Base-by-base conservation (phyloP, 306 rosid species). In the Vigna unguiculata region DNA sequence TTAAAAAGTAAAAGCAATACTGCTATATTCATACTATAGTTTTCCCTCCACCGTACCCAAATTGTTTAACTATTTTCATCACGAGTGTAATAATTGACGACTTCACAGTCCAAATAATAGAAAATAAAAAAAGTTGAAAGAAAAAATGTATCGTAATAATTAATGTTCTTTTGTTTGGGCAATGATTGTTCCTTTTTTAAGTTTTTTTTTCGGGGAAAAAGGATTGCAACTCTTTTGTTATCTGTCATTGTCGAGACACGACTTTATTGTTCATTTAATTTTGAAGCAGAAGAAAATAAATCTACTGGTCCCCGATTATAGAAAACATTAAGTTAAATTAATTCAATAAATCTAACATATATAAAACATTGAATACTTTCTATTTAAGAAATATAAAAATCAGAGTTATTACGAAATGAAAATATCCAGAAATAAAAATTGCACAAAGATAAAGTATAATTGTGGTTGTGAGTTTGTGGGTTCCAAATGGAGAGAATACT, bases 181-280 rank as follows among this genome's bases (percentile, higher is more conserved):
- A 75, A 46, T 7, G 52, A 48, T 30, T 30, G 52, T 75, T 32
- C 6, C 24, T 21, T 20, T 25, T 62, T 75, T 45, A 9, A 6
- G 0, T 25, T 3, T 24, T 32, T 52, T 19, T 36, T 34, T 71
- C 6, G 0, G 11, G 43, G 45, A 2, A 62, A 21, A 51, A 65
- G 2, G 2, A 22, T 21, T 15, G 54, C 30, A 34, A 14, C 20
- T 22, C 5, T 28, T 65, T 51, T 64, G 48, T 36, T 57, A 57
- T 40, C 70, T 78, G 71, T 78, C 62, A 69, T 5, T 46, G 51
- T 78, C 70, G 45, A 61, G 45, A 1, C 10, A 61, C 13, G 55
- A 74, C 62, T 80, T 73, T 45, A 20, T 5, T 30, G 32, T 55
- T 73, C 4, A 45, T 65, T 64, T 30, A 32, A 4, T 64, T 63